phyloP scores from a whole-genome alignment of 345 rosid genomes.

The Boechera stricta region DNA sequence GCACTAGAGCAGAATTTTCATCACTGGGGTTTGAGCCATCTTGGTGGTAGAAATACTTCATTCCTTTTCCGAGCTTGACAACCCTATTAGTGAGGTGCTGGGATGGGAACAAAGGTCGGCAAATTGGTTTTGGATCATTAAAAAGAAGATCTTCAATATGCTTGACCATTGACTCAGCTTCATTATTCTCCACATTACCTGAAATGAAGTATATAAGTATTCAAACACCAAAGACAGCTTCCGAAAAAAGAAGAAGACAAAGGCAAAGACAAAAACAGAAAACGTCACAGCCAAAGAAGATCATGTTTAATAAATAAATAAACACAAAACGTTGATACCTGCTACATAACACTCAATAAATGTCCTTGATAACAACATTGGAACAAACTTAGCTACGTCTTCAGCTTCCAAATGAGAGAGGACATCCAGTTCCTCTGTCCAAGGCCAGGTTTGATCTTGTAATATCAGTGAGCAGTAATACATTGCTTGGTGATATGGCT shows the following conservation, averaged over 20 bases:
- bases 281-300: background rate
- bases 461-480: slow-evolving; percentile 73
- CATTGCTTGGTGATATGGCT: slow-evolving; percentile 87
- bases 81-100: slow-evolving; percentile 82
- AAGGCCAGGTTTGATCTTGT: slow-evolving; percentile 71
- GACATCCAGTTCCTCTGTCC: slow-evolving; percentile 76
- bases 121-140: slow-evolving; percentile 62
- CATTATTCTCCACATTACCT: slow-evolving; percentile 78
- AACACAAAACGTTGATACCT: slow-evolving; percentile 48
- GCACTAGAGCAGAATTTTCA: slow-evolving; percentile 83
- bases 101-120: slow-evolving; percentile 77
- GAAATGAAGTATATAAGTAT: slow-evolving; percentile 23
- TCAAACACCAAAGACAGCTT: slow-evolving; percentile 22
- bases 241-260: background rate
- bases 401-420: slow-evolving; percentile 65
- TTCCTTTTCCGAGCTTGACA: slow-evolving; percentile 70
- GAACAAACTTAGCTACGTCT: slow-evolving; percentile 74
- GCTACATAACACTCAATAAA: slow-evolving; percentile 82
- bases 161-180: slow-evolving; percentile 72
- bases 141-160: slow-evolving; percentile 69
- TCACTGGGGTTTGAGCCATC: slow-evolving; percentile 81
- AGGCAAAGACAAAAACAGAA: slow-evolving; percentile 1
- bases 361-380: slow-evolving; percentile 75
- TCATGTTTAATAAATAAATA: background rate
- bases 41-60: slow-evolving; percentile 58